Evolutionary conservation across 306 rosid species (phyloP), one percentile per base, ranked within the genome.

Genomic region (Prosopis cineraria): DNA sequence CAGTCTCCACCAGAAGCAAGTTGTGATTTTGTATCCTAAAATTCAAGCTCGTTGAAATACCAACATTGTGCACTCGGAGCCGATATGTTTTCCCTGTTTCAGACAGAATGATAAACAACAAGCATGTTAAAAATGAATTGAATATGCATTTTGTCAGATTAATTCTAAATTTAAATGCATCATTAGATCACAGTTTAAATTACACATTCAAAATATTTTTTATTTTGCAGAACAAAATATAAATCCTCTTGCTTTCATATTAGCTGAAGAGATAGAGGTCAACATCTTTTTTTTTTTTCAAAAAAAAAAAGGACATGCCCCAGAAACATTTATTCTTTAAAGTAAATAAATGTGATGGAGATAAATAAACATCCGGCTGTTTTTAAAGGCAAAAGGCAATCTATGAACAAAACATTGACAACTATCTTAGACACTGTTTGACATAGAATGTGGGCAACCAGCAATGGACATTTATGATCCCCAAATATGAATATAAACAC

Each of bases 11-110:
- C 2, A 93, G 86, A 40, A 90, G 86, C 75, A 93, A 58, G 85
- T 93, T 90, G 80, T 93, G 97, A 77, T 83, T 85, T 84, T 93
- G 97, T 76, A 93, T 90, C 69, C 91, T 80, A 77, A 93, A 93
- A 81, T 93, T 90, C 87, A 93, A 76, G 83, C 93, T 90, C 9
- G 96, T 86, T 69, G 93, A 86, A 83, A 87, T 87, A n/a, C 97
- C 96, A 36, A 93, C 97, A 79, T 93, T 93, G 87, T 90, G 93
- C 78, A 93, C 93, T 65, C 92, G 79, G 30, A 93, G 12, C 53
- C 96, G 90, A 66, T 93, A 90, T 55, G 90, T 93, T 81, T 87
- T 90, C 82, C 97, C 97, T 93, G 89, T 82, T 78, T 44, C 73
- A 77, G 72, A 85, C 14, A 78, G 50, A 68, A 81, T 44, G 75